Base-by-base conservation (phyloP, 148 eudicot species). In the Rhododendron mucronatum region DNA sequence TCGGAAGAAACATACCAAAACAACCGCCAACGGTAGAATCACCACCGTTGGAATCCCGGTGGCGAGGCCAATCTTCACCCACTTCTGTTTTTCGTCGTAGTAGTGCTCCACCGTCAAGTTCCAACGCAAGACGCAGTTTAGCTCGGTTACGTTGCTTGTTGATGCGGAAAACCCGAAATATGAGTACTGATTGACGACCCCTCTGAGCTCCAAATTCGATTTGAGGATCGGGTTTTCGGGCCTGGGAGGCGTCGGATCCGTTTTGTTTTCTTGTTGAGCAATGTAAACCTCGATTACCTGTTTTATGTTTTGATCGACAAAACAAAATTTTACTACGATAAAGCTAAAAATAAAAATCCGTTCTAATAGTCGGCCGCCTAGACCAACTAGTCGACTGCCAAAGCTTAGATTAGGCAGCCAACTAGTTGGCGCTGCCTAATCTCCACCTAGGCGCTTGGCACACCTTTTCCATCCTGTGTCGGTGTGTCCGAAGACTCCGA, bases 111-210 rank as follows among this genome's bases (percentile, higher is more conserved):
- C 94, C 4, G 99, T 94, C 44, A 96, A 78, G 53, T 96, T 96
- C 99, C 99, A 96, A 87, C 93, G 87, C 50, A 92, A 83, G 0
- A 96, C 93, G 61, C 99, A 96, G 88, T 96, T 95, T 23, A 96
- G 89, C 90, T 96, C 89, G 1, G 76, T 80, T 2, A 55, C 41
- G 12, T 30, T 86, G 39, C 99, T 94, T 0, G 99, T 96, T 0
- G 98, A 91, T 0, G 94, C 99, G 1, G 99, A 89, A 73, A 96
- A 96, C 12, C 99, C 99, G 81, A 96, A 94, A 78, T 95, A 96
- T 0, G 97, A 93, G 14, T 86, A 7, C 87, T 89, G 89, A 33
- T 82, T 78, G 0, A 96, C 94, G 5, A 89, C 84, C 2, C 41
- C 12, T 57, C 86, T 90, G n/a, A 96, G 90, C 74, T 96, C 92